These are phyloP conservation scores for Alternaria incomplexa DNA, from an alignment of 2,329 filamentous ascomycete genomes.

Conservation along the genomic window DNA sequence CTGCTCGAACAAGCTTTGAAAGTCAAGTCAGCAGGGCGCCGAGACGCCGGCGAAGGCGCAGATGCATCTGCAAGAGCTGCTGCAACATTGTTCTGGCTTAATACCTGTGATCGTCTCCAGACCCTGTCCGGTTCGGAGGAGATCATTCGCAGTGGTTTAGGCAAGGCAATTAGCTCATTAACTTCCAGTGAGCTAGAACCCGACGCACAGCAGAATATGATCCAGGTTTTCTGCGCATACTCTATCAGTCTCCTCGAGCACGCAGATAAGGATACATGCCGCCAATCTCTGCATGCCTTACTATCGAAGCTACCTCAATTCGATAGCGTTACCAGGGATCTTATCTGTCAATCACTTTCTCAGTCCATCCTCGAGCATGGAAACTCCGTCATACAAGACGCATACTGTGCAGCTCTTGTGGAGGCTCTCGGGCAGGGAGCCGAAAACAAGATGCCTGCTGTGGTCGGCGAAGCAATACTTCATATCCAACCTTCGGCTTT, in stretches of 20 bases:
- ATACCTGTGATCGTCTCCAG: slow-evolving; percentile 31
- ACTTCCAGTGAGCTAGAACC: slow-evolving; percentile 17
- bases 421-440: slow-evolving; percentile 15
- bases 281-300: slow-evolving; percentile 23
- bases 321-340: slow-evolving; percentile 1
- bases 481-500: slow-evolving; percentile 33
- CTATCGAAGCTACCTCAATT: slow-evolving; percentile 25
- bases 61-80: slow-evolving; percentile 27
- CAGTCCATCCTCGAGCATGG: slow-evolving; percentile 29
- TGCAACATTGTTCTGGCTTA: slow-evolving; percentile 37
- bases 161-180: slow-evolving; percentile 30
- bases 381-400: slow-evolving; percentile 22
- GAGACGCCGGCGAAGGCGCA: slow-evolving; percentile 12
- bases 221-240: slow-evolving; percentile 36
- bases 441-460: slow-evolving; percentile 5
- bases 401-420: slow-evolving; percentile 28
- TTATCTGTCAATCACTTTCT: slow-evolving; percentile 25
- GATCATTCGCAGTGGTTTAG: slow-evolving; percentile 25
- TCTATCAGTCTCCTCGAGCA: slow-evolving; percentile 33
- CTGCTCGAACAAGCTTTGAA: slow-evolving; percentile 34
- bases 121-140: slow-evolving; percentile 29
- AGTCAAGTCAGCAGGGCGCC: slow-evolving; percentile 22
- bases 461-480: slow-evolving; percentile 26
- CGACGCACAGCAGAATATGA: slow-evolving; percentile 21
- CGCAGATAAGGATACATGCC: slow-evolving; percentile 20